These are phyloP conservation scores for Melanogaster broomeanus DNA, from an alignment of 768 basidiomycete species.

Conservation along the genomic window DNA sequence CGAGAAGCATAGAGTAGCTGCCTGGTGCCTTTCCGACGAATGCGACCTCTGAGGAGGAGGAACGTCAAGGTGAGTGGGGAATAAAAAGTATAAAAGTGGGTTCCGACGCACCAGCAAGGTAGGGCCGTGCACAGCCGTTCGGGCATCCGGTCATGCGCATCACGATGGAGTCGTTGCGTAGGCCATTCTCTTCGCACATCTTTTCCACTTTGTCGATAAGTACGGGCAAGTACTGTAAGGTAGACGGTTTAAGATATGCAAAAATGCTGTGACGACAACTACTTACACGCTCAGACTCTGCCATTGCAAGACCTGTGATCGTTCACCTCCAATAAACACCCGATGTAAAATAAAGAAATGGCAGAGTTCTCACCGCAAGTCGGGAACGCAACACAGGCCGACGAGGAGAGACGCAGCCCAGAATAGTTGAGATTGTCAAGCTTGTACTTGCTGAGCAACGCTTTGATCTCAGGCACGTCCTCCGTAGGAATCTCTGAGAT, in stretches of 20 bases:
- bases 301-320: slow-evolving; percentile 66
- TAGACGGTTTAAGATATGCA: slow-evolving; percentile 40
- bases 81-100: background rate
- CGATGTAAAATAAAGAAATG: background rate
- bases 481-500: slow-evolving; percentile 78
- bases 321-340: background rate
- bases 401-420: slow-evolving; percentile 83
- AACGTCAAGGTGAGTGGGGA: background rate
- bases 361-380: slow-evolving; percentile 71
- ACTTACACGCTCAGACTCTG: slow-evolving; percentile 69
- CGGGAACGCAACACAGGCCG: slow-evolving; percentile 97
- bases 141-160: slow-evolving; percentile 99
- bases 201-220: slow-evolving; percentile 94
- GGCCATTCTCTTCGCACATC: slow-evolving; percentile 90
- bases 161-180: slow-evolving; percentile 92
- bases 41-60: slow-evolving; percentile 69
- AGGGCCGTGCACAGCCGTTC: slow-evolving; percentile 92
- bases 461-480: slow-evolving; percentile 78
- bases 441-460: slow-evolving; percentile 78
- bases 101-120: slow-evolving; percentile 68
- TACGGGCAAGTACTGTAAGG: slow-evolving; percentile 78
- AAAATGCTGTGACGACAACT: background rate
- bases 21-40: slow-evolving; percentile 97
- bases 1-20: slow-evolving; percentile 91
- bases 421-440: slow-evolving; percentile 83